A percentile compares a stretch with the other conserved stretches of the same genome.
These are phyloP conservation scores for Termitomyces titanicus DNA, from an alignment of 768 basidiomycete species.

Conservation along the genomic window DNA sequence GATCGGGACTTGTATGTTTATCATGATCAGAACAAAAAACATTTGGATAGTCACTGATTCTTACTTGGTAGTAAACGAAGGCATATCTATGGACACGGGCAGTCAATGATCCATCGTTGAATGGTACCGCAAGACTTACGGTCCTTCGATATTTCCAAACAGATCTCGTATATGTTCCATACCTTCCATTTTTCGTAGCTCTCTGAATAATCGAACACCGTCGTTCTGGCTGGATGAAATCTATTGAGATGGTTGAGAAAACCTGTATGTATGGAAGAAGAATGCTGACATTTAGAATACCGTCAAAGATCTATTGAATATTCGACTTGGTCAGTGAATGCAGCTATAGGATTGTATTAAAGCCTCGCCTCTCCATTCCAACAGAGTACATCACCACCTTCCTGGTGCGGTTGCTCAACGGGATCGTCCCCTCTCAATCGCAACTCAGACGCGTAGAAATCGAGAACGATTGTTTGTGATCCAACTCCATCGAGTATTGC, in stretches of 20 bases:
- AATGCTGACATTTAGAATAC: constrained; percentile 57
- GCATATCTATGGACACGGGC: constrained; percentile 56
- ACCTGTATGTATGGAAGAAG: background rate
- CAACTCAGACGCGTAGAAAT: constrained; percentile 75
- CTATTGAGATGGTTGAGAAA: constrained; percentile 29
- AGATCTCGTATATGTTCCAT: constrained; percentile 43
- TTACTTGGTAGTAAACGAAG: constrained; percentile 73
- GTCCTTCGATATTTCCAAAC: constrained; percentile 71
- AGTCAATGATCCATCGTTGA: background rate
- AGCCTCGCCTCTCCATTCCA: constrained; percentile 80
- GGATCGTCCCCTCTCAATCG: constrained; percentile 58
- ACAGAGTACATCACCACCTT: constrained; percentile 60
- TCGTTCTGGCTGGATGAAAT: constrained; percentile 66
- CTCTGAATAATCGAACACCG: constrained; percentile 48
- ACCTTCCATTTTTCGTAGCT: constrained; percentile 26
- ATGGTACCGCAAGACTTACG: constrained; percentile 45
- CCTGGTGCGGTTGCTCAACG: constrained; percentile 66
- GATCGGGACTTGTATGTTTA: constrained; percentile 32
- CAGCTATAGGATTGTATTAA: background rate
- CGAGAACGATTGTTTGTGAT: constrained; percentile 25
- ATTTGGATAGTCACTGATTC: constrained; percentile 13
- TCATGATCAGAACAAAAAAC: constrained; percentile 4
- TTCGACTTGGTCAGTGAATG: background rate
- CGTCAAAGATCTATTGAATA: constrained; percentile 79
- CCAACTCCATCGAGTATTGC: constrained; percentile 5